Evolutionary conservation across 2,329 filamentous ascomycete species (phyloP).

Genomic region (Alternaria ventricosa): DNA sequence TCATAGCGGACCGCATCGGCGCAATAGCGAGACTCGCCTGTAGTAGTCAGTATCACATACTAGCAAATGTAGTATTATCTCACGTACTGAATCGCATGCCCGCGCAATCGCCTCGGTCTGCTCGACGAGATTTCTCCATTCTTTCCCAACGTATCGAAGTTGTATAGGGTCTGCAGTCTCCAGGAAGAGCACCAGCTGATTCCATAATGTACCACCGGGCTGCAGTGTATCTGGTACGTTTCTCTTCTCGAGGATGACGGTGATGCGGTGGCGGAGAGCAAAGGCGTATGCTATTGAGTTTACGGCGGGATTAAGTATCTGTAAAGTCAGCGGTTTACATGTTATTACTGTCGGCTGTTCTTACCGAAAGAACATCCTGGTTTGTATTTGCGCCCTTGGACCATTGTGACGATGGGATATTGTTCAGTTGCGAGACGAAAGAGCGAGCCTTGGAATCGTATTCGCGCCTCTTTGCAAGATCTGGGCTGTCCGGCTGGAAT

Average conservation of each 20-base stretch:
- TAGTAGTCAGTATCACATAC: slow-evolving; percentile 2
- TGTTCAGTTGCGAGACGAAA: slow-evolving; percentile 45
- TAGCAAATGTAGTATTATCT: background rate
- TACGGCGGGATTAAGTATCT: slow-evolving; percentile 61
- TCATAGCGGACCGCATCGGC: slow-evolving; percentile 60
- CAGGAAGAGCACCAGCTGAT: slow-evolving; percentile 56
- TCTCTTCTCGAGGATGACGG: slow-evolving; percentile 45
- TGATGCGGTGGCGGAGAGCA: slow-evolving; percentile 59
- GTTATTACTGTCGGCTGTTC: background rate
- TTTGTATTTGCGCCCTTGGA: slow-evolving; percentile 47
- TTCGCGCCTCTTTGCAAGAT: slow-evolving; percentile 44
- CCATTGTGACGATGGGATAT: slow-evolving; percentile 41
- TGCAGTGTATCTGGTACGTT: slow-evolving; percentile 48
- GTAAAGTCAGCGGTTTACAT: slow-evolving; percentile 11
- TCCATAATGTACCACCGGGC: slow-evolving; percentile 58
- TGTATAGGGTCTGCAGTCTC: slow-evolving; percentile 61
- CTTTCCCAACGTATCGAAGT: slow-evolving; percentile 60
- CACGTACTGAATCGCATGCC: slow-evolving; percentile 39
- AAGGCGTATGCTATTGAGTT: slow-evolving; percentile 67
- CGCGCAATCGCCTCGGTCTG: slow-evolving; percentile 44
- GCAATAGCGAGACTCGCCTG: slow-evolving; percentile 48
- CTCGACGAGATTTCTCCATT: slow-evolving; percentile 56
- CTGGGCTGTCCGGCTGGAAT: slow-evolving; percentile 45
- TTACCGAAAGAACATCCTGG: slow-evolving; percentile 50
- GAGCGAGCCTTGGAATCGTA: slow-evolving; percentile 48